A percentile compares a stretch with the other conserved stretches of the same genome.
Evolutionary conservation across 1,139 yeast species (phyloP).

Genomic region (Hansenula sp.): DNA sequence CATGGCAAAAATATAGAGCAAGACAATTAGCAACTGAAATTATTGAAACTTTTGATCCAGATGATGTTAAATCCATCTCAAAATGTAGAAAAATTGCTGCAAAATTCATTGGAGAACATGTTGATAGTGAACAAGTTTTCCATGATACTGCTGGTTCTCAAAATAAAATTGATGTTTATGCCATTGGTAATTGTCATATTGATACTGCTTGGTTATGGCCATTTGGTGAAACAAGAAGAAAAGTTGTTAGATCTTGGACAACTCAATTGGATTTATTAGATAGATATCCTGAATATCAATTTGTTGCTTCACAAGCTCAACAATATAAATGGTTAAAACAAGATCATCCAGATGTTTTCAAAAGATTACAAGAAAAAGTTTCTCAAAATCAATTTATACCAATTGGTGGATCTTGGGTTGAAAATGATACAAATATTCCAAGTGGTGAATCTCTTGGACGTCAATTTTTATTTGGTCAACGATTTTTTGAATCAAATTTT

Average conservation of each 20-base stretch:
- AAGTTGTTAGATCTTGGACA: constrained; percentile 93
- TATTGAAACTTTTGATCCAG: constrained; percentile 73
- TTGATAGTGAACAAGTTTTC: constrained; percentile 61
- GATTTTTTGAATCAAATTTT: constrained; percentile 74
- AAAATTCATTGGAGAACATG: constrained; percentile 57
- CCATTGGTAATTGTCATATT: constrained; percentile 92
- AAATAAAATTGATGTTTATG: constrained; percentile 53
- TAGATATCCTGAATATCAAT: constrained; percentile 85
- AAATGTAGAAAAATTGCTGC: constrained; percentile 67
- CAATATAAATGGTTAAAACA: constrained; percentile 88
- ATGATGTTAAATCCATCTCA: constrained; percentile 41
- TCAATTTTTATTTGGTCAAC: constrained; percentile 87
- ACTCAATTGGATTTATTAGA: constrained; percentile 84
- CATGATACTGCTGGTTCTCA: constrained; percentile 27
- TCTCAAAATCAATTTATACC: constrained; percentile 76
- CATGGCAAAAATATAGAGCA: constrained; percentile 85
- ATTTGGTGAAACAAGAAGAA: constrained; percentile 89
- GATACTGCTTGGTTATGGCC: constrained; percentile 99
- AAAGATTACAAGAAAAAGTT: constrained; percentile 54
- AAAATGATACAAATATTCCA: constrained; percentile 93
- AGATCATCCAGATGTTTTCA: constrained; percentile 79
- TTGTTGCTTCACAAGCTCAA: constrained; percentile 95
- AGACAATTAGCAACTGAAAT: constrained; percentile 71
- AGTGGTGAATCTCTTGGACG: constrained; percentile 85
- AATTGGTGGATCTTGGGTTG: constrained; percentile 97